Percentiles rank a stretch among this genome's conserved stretches.
Evolutionary conservation across 495 filamentous ascomycete genomes (phyloP).

Genomic region (Neurospora sp.): DNA sequence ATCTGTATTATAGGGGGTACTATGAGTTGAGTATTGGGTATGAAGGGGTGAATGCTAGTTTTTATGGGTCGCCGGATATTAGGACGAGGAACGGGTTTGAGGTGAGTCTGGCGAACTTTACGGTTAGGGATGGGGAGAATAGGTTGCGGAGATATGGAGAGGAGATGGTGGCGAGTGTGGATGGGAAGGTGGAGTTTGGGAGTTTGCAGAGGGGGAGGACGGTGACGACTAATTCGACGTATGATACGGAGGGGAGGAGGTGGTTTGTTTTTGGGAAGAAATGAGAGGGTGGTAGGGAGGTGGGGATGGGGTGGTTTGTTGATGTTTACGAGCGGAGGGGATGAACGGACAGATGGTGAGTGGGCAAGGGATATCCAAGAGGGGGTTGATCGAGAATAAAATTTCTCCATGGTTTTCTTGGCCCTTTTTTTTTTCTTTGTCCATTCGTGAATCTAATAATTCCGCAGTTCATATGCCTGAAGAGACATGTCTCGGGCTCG

Average conservation of each 20-base stretch:
- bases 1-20: slow-evolving; percentile 57
- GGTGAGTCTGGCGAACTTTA: slow-evolving; percentile 48
- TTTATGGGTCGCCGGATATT: slow-evolving; percentile 37
- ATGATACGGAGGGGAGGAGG: slow-evolving; percentile 10
- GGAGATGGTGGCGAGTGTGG: not conserved
- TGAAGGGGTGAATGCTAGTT: slow-evolving; percentile 38
- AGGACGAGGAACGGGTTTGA: slow-evolving; percentile 37
- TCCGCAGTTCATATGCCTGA: not conserved
- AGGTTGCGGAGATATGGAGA: slow-evolving; percentile 22
- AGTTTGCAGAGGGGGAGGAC: not conserved
- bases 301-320: not conserved
- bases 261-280: not conserved
- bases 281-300: not conserved
- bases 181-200: slow-evolving; percentile 1
- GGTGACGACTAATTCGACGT: not conserved
- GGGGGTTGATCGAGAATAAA: not conserved
- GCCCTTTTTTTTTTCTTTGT: not conserved
- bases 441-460: not conserved
- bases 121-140: slow-evolving; percentile 45
- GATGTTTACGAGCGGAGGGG: not conserved
- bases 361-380: not conserved
- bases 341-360: not conserved
- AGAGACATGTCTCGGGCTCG: not conserved
- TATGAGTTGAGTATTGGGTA: slow-evolving; percentile 46
- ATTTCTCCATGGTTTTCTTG: not conserved